phyloP scores from a whole-genome alignment of 805 yeast genomes.

The Saitoella complicata region DNA sequence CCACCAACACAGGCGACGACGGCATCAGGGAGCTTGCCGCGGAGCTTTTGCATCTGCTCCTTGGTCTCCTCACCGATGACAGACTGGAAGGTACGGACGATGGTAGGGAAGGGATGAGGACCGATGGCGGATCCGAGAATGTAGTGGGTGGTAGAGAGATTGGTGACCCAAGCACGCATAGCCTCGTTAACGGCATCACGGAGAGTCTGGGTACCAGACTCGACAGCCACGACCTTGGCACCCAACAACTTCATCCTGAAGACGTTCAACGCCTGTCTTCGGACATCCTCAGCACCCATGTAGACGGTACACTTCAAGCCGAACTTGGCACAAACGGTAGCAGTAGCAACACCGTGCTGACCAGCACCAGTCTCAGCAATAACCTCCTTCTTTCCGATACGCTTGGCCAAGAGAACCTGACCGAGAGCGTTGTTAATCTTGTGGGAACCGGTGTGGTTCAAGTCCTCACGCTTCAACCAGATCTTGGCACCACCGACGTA shows the following conservation, averaged over 20 bases:
- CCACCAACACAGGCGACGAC: slow-evolving; percentile 99
- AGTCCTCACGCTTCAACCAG: slow-evolving; percentile 95
- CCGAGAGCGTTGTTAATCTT: slow-evolving; percentile 34
- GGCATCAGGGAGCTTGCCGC: slow-evolving; percentile 80
- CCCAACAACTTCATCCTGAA: slow-evolving; percentile 95
- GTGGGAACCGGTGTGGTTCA: slow-evolving; percentile 34
- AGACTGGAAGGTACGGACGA: slow-evolving; percentile 95
- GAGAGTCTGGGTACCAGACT: slow-evolving; percentile 86
- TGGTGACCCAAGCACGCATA: slow-evolving; percentile 85
- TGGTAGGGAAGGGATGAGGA: slow-evolving; percentile 96
- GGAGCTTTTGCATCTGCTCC: slow-evolving; percentile 67
- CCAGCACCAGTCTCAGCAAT: slow-evolving; percentile 38
- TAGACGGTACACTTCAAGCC: slow-evolving; percentile 87
- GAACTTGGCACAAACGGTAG: slow-evolving; percentile 38
- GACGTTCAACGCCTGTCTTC: slow-evolving; percentile 95
- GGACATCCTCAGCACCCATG: slow-evolving; percentile 99
- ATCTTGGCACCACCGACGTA: slow-evolving; percentile 88
- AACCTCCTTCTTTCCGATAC: slow-evolving; percentile 29
- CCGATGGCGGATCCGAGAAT: slow-evolving; percentile 98
- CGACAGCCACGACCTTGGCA: slow-evolving; percentile 85
- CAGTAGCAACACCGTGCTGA: slow-evolving; percentile 37
- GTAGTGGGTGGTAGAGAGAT: slow-evolving; percentile 74
- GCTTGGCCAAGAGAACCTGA: slow-evolving; percentile 28
- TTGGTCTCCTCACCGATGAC: slow-evolving; percentile 92
- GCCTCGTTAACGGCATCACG: slow-evolving; percentile 98